Evolutionary conservation across 1,139 yeast genomes (phyloP).

Genomic region (Hanseniaspora gamundiae): DNA sequence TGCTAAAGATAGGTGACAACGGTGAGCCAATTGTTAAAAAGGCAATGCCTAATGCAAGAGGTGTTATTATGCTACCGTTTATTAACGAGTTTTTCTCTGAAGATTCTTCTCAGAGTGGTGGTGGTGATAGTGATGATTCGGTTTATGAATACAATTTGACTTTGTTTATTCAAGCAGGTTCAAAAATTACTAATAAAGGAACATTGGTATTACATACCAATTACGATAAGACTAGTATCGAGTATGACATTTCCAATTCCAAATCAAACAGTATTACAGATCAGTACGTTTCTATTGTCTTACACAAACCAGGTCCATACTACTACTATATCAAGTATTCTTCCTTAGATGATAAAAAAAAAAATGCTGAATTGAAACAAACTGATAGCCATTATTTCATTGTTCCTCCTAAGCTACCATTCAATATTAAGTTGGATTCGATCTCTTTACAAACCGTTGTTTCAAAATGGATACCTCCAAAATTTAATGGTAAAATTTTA

Average conservation of each 20-base stretch:
- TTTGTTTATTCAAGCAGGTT: not conserved
- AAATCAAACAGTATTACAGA: not conserved
- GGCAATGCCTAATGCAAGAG: not conserved
- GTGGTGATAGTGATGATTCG: not conserved
- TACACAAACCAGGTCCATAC: conserved; percentile 61
- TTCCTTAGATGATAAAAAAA: conserved; percentile 26
- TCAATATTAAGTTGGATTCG: conserved; percentile 64
- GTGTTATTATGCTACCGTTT: not conserved
- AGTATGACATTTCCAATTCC: not conserved
- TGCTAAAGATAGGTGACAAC: conserved; percentile 39
- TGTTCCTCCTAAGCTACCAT: conserved; percentile 64
- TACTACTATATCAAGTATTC: conserved; percentile 43
- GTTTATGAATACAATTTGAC: not conserved
- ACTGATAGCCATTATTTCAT: conserved; percentile 61
- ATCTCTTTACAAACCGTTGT: conserved; percentile 75
- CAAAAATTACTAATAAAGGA: not conserved
- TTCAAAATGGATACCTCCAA: conserved; percentile 91
- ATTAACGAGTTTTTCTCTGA: not conserved
- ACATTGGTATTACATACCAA: not conserved
- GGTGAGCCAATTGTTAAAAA: conserved; percentile 43
- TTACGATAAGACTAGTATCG: not conserved
- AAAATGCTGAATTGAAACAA: conserved; percentile 25
- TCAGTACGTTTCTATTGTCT: not conserved
- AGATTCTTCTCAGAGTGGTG: no score
- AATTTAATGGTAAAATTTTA: no score